Percentiles rank a stretch among this genome's conserved stretches.
Conservation (phyloP, 495 filamentous ascomycete species). For the Apiosordaria backusii region DNA sequence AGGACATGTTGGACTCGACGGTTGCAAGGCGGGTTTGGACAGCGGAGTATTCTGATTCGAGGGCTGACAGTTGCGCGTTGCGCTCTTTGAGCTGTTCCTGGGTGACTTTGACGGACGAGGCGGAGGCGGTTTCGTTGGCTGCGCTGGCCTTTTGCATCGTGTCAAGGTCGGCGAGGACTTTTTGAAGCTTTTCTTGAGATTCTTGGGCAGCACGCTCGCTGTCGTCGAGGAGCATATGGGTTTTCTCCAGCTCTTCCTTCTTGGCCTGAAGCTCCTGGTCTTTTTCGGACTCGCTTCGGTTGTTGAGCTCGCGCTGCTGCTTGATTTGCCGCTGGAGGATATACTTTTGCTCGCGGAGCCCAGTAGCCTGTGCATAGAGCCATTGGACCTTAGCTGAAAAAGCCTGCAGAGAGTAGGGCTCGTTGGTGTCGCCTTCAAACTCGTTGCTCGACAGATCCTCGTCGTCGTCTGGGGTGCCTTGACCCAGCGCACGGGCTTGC, state of each 20-base stretch:
- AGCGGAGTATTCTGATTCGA: constrained; percentile 41
- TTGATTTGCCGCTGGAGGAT: constrained; percentile 85
- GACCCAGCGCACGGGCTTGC: constrained; percentile 40
- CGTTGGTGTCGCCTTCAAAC: constrained; percentile 44
- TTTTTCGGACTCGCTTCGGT: constrained; percentile 58
- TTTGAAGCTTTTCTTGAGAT: constrained; percentile 43
- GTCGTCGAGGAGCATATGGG: constrained; percentile 46
- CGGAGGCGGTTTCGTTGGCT: constrained; percentile 34
- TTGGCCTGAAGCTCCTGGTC: constrained; percentile 51
- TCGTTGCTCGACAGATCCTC: constrained; percentile 50
- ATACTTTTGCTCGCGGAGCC: constrained; percentile 77
- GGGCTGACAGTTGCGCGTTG: constrained; percentile 45
- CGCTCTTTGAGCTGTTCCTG: constrained; percentile 51
- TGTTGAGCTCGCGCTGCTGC: constrained; percentile 86
- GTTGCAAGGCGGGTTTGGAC: constrained; percentile 40
- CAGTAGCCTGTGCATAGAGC: constrained; percentile 60
- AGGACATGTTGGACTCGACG: constrained; percentile 20
- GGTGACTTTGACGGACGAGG: constrained; percentile 35
- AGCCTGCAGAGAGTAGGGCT: constrained; percentile 61
- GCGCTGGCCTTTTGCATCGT: constrained; percentile 36
- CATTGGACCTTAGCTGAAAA: constrained; percentile 76
- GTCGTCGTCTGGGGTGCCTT: constrained; percentile 42
- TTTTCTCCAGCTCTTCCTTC: constrained; percentile 52
- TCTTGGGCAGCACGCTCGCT: constrained; percentile 48
- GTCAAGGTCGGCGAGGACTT: constrained; percentile 54